These are phyloP conservation scores for Grigorovia yakushimaensis DNA, from an alignment of 805 yeast species.

Conservation along the genomic window DNA sequence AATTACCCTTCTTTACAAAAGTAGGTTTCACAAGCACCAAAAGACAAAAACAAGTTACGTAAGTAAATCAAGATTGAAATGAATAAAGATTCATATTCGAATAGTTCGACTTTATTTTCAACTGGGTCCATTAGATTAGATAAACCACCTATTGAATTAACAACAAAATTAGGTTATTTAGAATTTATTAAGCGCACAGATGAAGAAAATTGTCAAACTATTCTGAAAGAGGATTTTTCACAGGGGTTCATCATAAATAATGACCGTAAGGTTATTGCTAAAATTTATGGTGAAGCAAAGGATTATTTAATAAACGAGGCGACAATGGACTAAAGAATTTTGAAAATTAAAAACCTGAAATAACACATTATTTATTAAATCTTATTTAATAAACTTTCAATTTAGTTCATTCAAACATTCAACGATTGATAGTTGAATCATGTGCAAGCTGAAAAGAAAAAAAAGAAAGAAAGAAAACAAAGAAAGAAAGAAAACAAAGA, in stretches of 20 bases:
- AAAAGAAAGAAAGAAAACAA: too few relatives aligned
- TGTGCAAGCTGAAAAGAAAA: too few relatives aligned
- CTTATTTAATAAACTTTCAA: too few relatives aligned
- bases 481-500: too few relatives aligned
- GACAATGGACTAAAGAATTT: conserved; percentile 3
- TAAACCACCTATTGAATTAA: conserved; percentile 33
- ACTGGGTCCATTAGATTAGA: conserved; percentile 22
- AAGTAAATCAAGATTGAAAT: too few relatives aligned
- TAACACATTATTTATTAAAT: too few relatives aligned
- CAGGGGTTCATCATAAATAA: conserved; percentile 29
- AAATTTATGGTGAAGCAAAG: conserved; percentile 32
- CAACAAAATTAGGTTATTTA: conserved; percentile 32
- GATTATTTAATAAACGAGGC: conserved; percentile 21
- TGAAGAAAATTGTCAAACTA: conserved; percentile 2
- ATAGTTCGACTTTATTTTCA: conserved; percentile 11
- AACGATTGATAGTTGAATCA: too few relatives aligned
- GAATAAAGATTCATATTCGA: background rate
- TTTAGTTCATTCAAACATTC: too few relatives aligned
- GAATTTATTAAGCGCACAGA: conserved; percentile 28
- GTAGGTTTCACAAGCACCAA: background rate
- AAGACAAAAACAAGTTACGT: background rate
- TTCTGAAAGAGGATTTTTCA: conserved; percentile 28
- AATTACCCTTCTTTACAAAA: background rate
- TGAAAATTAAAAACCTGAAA: too few relatives aligned
- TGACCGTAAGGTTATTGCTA: conserved; percentile 31